phyloP scores from a whole-genome alignment of 2,329 filamentous ascomycete species.

The Ilyonectria destructans region DNA sequence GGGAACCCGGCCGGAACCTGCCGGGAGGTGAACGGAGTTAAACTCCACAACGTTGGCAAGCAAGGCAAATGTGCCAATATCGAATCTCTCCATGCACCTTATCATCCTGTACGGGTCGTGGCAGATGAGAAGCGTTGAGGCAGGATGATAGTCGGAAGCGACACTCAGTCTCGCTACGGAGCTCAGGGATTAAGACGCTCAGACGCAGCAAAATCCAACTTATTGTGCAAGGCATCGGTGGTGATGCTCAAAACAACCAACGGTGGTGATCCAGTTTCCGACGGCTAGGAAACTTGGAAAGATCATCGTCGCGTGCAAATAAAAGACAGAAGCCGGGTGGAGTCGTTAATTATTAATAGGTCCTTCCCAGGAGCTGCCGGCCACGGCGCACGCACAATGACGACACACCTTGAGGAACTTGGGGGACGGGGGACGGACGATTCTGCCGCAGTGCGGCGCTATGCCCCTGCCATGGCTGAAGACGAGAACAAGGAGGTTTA shows the following conservation, averaged over 20 bases:
- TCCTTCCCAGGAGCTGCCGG: constrained; percentile 31
- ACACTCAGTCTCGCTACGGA: not conserved
- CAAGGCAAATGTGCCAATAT: not conserved
- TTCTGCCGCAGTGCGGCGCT: not conserved
- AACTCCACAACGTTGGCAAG: not conserved
- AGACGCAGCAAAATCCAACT: not conserved
- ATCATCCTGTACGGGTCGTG: too few relatives aligned
- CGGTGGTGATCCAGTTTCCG: constrained; percentile 1
- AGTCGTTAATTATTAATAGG: constrained; percentile 36
- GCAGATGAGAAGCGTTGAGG: not conserved
- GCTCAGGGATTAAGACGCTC: not conserved
- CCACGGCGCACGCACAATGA: constrained; percentile 46
- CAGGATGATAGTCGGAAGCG: not conserved
- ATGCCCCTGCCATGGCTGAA: not conserved
- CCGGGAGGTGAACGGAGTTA: not conserved
- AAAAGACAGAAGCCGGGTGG: constrained; percentile 27
- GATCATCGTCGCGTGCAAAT: constrained; percentile 9
- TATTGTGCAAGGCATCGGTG: not conserved
- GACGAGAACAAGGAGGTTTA: constrained; percentile 29
- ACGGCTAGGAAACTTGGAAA: constrained; percentile 9
- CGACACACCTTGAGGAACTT: constrained; percentile 40
- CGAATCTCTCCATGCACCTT: not conserved
- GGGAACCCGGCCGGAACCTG: not conserved
- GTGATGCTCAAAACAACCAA: constrained; percentile 3
- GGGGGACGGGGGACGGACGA: constrained; percentile 6